Evolutionary conservation across 306 rosid species (phyloP).

Genomic region (Calophaca sinica): DNA sequence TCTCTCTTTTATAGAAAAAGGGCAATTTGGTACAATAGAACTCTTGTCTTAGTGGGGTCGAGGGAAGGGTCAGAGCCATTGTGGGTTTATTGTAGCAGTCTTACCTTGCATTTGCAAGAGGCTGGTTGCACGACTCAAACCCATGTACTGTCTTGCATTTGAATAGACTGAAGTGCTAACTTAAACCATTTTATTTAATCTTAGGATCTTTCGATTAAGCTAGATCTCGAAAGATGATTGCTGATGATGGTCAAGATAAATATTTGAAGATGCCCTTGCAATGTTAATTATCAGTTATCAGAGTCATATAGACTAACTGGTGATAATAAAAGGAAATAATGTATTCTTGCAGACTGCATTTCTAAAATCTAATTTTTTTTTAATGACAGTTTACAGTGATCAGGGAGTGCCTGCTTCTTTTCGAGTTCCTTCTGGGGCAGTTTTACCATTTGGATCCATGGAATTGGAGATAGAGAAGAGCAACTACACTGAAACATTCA

Average conservation of each 20-base stretch:
- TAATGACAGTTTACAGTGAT: conserved; percentile 73
- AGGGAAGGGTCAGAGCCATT: too few species aligned
- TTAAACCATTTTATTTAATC: neutral
- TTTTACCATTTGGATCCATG: conserved; percentile 94
- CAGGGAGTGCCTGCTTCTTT: conserved; percentile 87
- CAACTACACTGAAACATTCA: conserved; percentile 66
- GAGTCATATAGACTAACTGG: neutral
- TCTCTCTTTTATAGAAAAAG: too few species aligned
- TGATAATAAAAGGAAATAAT: neutral
- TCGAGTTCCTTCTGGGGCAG: conserved; percentile 85
- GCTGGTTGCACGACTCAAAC: too few species aligned
- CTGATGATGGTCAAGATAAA: too few species aligned
- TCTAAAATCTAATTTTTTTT: conserved; percentile 48
- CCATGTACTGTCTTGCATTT: neutral
- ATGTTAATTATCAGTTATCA: neutral
- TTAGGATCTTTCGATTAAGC: neutral
- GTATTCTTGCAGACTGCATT: conserved; percentile 37
- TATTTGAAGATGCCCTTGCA: neutral
- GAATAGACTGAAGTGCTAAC: neutral
- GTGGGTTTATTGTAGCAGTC: too few species aligned
- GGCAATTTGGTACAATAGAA: too few species aligned
- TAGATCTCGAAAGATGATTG: too few species aligned
- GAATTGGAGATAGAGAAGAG: conserved; percentile 78
- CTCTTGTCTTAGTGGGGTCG: too few species aligned
- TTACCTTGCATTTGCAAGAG: too few species aligned